Conservation (phyloP, 1,284 basidiomycete species). For the Ganoderma sinense region DNA sequence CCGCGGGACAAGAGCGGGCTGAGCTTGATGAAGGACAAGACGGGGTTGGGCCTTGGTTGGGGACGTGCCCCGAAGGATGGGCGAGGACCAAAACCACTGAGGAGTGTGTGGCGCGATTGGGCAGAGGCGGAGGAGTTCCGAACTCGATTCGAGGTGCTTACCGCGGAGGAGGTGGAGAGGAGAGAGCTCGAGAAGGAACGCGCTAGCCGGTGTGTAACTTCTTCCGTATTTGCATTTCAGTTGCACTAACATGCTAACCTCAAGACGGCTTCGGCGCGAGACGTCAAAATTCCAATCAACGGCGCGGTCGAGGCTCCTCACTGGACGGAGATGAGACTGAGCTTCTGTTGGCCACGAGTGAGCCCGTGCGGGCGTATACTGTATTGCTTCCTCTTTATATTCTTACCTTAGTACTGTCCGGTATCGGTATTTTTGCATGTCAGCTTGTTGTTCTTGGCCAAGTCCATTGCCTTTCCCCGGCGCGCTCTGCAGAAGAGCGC, state of each 20-base stretch:
- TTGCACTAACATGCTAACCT: conserved; percentile 17
- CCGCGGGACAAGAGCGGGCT: conserved; percentile 56
- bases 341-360: background rate
- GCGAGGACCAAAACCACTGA: conserved; percentile 82
- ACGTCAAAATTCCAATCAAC: conserved; percentile 77
- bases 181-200: conserved; percentile 85
- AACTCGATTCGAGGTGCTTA: conserved; percentile 89
- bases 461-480: background rate
- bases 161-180: conserved; percentile 90
- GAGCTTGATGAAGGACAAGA: conserved; percentile 77
- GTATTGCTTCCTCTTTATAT: conserved; percentile 20
- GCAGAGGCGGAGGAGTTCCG: conserved; percentile 90
- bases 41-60: conserved; percentile 76
- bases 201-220: conserved; percentile 58
- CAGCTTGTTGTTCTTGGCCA: background rate
- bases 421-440: background rate
- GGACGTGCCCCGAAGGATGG: conserved; percentile 74
- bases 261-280: conserved; percentile 73
- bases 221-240: conserved; percentile 4
- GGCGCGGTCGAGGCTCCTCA: conserved; percentile 46
- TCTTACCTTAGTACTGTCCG: conserved; percentile 17
- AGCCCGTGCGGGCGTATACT: conserved; percentile 10
- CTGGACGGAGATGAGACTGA: conserved; percentile 19
- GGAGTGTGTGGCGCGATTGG: conserved; percentile 96
- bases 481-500: background rate